These are phyloP conservation scores for Colletotrichum scovillei DNA, from an alignment of 2,329 filamentous ascomycete genomes.

Conservation along the genomic window DNA sequence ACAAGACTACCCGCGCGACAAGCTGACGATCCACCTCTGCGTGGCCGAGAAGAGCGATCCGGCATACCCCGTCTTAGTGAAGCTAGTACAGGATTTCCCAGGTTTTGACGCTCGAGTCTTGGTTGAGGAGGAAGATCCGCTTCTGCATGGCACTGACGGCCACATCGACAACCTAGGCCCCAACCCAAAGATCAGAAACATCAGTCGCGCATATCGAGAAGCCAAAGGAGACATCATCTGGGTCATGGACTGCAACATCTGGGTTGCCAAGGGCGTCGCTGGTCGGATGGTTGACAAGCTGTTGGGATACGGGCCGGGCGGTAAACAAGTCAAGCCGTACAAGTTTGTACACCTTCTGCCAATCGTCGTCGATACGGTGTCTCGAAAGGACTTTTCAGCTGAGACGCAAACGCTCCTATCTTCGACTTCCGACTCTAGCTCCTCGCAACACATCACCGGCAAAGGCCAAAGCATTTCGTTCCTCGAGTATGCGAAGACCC, in stretches of 20 bases:
- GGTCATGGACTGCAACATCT: conserved; percentile 97
- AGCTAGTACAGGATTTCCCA: conserved; percentile 79
- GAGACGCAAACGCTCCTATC: conserved; percentile 48
- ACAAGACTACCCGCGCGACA: conserved; percentile 82
- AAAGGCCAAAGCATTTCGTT: conserved; percentile 34
- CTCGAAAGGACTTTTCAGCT: conserved; percentile 40
- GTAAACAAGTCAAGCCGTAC: conserved; percentile 67
- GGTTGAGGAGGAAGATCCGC: conserved; percentile 84
- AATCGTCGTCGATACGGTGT: conserved; percentile 81
- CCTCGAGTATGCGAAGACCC: conserved; percentile 45
- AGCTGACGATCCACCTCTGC: conserved; percentile 85
- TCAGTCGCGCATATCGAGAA: conserved; percentile 92
- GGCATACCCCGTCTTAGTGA: conserved; percentile 78
- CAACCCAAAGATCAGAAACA: conserved; percentile 98
- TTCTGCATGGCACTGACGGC: conserved; percentile 66
- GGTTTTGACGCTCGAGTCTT: conserved; percentile 77
- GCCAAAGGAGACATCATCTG: conserved; percentile 89
- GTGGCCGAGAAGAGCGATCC: conserved; percentile 80
- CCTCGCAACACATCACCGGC: conserved; percentile 39
- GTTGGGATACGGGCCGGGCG: conserved; percentile 70
- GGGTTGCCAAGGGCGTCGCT: conserved; percentile 82
- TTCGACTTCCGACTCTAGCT: conserved; percentile 45
- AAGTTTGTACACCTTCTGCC: conserved; percentile 98
- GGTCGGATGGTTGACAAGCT: conserved; percentile 92
- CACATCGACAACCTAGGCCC: conserved; percentile 77